phyloP scores from a whole-genome alignment of 2,329 filamentous ascomycete species.

The Phaeosphaeriaceae sp. region DNA sequence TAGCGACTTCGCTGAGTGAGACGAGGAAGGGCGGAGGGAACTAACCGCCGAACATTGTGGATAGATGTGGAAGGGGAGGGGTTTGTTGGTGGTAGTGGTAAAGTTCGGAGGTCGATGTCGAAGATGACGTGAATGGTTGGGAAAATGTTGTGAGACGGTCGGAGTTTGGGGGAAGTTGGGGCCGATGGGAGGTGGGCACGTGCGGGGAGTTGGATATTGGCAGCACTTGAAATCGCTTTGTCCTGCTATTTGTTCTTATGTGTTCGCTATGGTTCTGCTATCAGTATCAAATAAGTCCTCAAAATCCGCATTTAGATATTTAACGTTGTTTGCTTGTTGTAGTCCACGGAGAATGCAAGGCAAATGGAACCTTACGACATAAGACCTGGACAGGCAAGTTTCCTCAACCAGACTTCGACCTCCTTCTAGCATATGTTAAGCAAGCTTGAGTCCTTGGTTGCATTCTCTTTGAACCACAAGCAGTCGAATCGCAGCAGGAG shows the following conservation, averaged over 20 bases:
- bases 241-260: background rate
- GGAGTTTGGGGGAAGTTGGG: constrained; percentile 1
- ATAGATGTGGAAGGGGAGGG: background rate
- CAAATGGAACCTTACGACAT: background rate
- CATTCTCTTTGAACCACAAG: too few species aligned
- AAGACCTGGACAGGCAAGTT: background rate
- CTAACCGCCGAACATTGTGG: constrained; percentile 64
- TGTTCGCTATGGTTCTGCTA: too few species aligned
- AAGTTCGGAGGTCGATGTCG: constrained; percentile 3
- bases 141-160: constrained; percentile 9
- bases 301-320: too few species aligned
- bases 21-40: background rate
- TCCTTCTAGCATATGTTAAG: background rate
- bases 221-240: background rate
- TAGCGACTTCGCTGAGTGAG: constrained; percentile 5
- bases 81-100: background rate
- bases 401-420: background rate
- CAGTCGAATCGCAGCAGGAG: too few species aligned
- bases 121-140: constrained; percentile 10
- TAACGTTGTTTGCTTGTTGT: too few species aligned
- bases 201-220: background rate
- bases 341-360: too few species aligned
- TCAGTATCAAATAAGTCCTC: too few species aligned
- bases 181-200: constrained; percentile 1
- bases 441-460: too few species aligned